phyloP scores from a whole-genome alignment of 305 asterid genomes.

The Petunia hybrid region DNA sequence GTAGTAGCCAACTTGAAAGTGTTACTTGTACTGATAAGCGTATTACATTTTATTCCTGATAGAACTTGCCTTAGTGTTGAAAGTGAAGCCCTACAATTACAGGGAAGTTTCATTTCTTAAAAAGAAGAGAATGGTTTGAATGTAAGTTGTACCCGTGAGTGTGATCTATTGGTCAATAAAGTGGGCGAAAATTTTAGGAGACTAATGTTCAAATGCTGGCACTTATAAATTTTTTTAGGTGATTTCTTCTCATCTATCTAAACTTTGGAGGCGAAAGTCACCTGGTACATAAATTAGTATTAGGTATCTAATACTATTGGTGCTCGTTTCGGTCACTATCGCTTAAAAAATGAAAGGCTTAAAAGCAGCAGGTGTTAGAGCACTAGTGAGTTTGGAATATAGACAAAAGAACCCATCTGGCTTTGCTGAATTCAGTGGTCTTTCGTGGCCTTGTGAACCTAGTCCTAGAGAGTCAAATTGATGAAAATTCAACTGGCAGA shows the following conservation, averaged over 20 bases:
- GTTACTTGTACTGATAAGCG: background rate
- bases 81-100: no score
- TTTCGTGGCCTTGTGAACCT: background rate
- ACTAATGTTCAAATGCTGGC: no score
- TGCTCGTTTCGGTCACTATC: background rate
- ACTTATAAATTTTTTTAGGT: no score
- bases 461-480: background rate
- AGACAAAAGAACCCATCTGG: slow-evolving; percentile 2
- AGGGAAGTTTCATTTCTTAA: no score
- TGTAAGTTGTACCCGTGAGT: background rate
- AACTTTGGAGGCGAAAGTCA: no score
- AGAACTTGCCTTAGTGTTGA: no score
- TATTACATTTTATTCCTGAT: no score
- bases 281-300: no score
- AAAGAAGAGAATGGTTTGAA: background rate
- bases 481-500: slow-evolving; percentile 12
- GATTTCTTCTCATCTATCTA: no score
- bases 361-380: background rate
- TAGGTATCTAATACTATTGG: no score
- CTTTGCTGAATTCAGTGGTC: background rate
- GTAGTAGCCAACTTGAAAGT: background rate
- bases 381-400: background rate
- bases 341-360: background rate
- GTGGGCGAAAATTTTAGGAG: background rate
- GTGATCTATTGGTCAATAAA: background rate